Conservation (phyloP, 2,329 filamentous ascomycete genomes). For the Pseudogymnoascus sp. region DNA sequence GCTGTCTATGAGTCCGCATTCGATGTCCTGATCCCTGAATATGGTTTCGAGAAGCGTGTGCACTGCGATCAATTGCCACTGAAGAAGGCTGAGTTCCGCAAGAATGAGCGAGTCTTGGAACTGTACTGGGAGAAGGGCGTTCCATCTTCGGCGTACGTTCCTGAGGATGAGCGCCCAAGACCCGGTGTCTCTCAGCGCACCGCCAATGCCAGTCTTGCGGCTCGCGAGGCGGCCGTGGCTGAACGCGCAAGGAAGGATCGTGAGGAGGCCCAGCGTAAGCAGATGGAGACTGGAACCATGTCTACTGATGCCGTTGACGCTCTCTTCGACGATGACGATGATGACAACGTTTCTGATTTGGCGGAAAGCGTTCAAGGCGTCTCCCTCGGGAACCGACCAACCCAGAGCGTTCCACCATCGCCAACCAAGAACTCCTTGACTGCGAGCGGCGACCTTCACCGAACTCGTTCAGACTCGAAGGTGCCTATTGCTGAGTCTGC, state of each 20-base stretch:
- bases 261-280: slow-evolving; percentile 83
- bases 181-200: slow-evolving; percentile 64
- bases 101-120: slow-evolving; percentile 88
- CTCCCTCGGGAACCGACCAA: slow-evolving; percentile 78
- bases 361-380: slow-evolving; percentile 90
- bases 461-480: slow-evolving; percentile 90
- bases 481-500: slow-evolving; percentile 69
- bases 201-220: slow-evolving; percentile 65
- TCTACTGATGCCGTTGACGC: slow-evolving; percentile 88
- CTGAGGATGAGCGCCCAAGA: slow-evolving; percentile 93
- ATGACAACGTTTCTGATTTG: slow-evolving; percentile 71
- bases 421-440: slow-evolving; percentile 66
- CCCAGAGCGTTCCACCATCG: slow-evolving; percentile 90
- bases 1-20: slow-evolving; percentile 98
- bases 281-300: slow-evolving; percentile 90
- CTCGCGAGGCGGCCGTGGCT: slow-evolving; percentile 72
- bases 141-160: slow-evolving; percentile 88
- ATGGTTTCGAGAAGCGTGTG: slow-evolving; percentile 97
- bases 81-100: slow-evolving; percentile 98
- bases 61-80: slow-evolving; percentile 96
- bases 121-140: slow-evolving; percentile 99
- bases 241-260: slow-evolving; percentile 75
- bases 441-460: slow-evolving; percentile 62
- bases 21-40: slow-evolving; percentile 95
- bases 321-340: slow-evolving; percentile 90